Base-by-base conservation (phyloP, 2,329 filamentous ascomycete species). In the Geosmithia morbida region DNA sequence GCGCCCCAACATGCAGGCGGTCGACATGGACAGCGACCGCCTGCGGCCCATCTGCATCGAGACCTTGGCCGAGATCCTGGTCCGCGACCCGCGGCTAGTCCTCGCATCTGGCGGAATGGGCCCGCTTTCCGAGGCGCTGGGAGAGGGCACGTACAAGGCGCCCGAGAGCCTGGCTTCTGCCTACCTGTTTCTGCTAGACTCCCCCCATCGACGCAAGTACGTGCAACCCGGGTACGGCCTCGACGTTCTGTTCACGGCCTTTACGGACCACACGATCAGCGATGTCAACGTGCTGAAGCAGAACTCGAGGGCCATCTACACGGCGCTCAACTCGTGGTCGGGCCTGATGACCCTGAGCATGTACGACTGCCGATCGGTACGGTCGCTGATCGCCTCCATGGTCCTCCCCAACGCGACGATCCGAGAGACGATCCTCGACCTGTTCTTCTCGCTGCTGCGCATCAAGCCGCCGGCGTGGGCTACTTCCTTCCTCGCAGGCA, bases 401-500 rank as follows among this genome's bases (percentile, higher is more conserved):
- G 68, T 78, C 43, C 63, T 81, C 10, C 77, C 79, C 0, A 75
- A 70, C 47, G 63, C 71, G 6, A 59, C 63, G 1, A 72, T 81
- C 44, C 69, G 76, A 45, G 88, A 94, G 58, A 83, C 89, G 1
- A 80, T 96, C 17, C 73, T 98, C 51, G 92, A 98, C 60, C 69
- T 98, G 13, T 66, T 98, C 17, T 96, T 94, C 57, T 73, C 74
- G 0, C 61, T 83, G 2, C 65, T 98, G 46, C 81, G 90, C 37
- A 96, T 98, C 59, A 97, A 97, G 44, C 89, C 49, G 81, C 92
- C 42, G 82, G 88, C 8, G 3, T 98, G 92, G 92, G 94, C 92
- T 7, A 89, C 87, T 0, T 94, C 90, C 0, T 98, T 95, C 61
- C 75, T 98, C 44, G 92, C 94, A 37, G 94, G 92, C 7, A 79